phyloP scores from a whole-genome alignment of 345 rosid genomes.

The Mallotus nudiflorus region DNA sequence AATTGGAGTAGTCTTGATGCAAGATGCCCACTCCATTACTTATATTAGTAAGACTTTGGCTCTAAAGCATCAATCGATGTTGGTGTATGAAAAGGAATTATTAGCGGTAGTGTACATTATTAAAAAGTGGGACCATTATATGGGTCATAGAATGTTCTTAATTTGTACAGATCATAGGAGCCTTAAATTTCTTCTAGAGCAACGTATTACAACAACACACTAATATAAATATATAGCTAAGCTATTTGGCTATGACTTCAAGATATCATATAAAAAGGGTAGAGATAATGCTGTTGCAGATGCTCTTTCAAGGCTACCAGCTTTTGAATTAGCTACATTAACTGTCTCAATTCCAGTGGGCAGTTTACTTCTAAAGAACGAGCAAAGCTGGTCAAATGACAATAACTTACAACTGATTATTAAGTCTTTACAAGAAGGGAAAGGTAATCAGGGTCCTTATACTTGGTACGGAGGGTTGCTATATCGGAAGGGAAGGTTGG shows the following conservation, averaged over 20 bases:
- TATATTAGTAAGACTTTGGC: background rate
- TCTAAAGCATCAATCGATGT: background rate
- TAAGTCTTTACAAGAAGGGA: background rate
- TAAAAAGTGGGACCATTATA: background rate
- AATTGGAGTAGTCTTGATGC: background rate
- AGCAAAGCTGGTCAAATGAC: no score
- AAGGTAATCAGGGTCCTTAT: no score
- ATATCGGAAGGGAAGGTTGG: no score
- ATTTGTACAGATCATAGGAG: background rate
- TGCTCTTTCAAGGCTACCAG: no score
- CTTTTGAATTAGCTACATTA: background rate
- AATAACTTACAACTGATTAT: background rate
- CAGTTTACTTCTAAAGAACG: background rate
- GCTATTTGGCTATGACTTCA: no score
- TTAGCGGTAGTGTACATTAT: background rate
- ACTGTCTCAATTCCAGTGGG: background rate
- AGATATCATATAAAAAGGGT: no score
- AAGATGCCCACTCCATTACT: background rate
- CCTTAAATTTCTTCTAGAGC: background rate
- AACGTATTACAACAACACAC: background rate
- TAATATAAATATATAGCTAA: background rate
- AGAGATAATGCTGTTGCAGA: no score
- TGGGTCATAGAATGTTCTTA: background rate
- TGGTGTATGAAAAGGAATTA: constrained; percentile 5
- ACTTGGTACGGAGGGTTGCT: no score